Percentiles rank a stretch among this genome's conserved stretches.
phyloP scores from a whole-genome alignment of 768 basidiomycete species.

The Rubroboletus pulcherrimus region DNA sequence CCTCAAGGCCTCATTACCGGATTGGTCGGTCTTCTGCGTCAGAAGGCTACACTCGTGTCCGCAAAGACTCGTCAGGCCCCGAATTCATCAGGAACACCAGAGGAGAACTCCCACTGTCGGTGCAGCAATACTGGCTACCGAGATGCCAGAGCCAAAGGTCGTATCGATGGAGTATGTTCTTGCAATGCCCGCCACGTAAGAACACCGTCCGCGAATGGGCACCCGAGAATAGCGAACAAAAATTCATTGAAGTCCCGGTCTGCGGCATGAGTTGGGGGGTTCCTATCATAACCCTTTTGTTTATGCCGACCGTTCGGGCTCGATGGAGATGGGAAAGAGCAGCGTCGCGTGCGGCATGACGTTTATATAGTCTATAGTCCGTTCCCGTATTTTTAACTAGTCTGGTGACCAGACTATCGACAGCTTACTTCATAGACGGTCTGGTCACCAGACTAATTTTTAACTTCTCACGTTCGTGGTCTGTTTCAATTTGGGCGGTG shows the following conservation, averaged over 20 bases:
- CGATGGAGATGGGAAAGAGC: neutral
- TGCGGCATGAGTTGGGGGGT: neutral
- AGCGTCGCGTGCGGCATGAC: neutral
- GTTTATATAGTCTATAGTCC: neutral
- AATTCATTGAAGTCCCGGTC: neutral
- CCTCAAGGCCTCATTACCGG: no score
- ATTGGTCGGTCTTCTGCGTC: neutral
- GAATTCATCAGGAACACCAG: neutral
- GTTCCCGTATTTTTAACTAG: neutral
- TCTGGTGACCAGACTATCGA: no score
- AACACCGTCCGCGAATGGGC: neutral
- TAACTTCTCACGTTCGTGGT: no score
- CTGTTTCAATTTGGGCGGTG: no score
- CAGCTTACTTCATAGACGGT: no score
- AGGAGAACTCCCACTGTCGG: neutral
- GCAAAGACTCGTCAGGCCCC: neutral
- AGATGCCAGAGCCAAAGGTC: neutral
- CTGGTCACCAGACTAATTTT: no score
- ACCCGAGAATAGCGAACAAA: neutral
- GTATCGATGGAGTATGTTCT: neutral
- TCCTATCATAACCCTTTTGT: neutral
- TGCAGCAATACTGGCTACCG: no score
- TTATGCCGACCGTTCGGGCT: neutral
- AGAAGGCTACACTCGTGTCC: neutral
- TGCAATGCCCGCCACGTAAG: neutral